phyloP scores from a whole-genome alignment of 805 yeast species.

The Yarrowia bubula region DNA sequence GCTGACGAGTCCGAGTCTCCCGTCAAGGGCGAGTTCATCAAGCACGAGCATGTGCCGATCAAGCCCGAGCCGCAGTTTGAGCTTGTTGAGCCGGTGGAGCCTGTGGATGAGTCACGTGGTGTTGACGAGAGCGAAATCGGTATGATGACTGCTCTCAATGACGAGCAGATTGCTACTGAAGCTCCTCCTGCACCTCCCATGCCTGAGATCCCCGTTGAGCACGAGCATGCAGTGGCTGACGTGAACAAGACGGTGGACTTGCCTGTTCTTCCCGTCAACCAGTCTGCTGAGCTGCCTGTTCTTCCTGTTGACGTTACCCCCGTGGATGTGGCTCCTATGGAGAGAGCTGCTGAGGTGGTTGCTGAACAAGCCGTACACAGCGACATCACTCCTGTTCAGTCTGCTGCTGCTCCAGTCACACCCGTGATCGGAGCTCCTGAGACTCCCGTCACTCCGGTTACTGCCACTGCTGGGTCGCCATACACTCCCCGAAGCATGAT shows the following conservation, averaged over 20 bases:
- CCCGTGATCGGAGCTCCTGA: background rate
- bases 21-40: background rate
- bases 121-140: background rate
- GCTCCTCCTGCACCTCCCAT: background rate
- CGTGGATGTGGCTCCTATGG: background rate
- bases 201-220: background rate
- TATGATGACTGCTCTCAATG: conserved; percentile 18
- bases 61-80: conserved; percentile 16
- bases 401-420: background rate
- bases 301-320: background rate
- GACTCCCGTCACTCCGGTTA: background rate
- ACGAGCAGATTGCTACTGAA: background rate
- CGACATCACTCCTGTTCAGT: background rate
- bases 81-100: background rate
- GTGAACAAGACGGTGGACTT: background rate
- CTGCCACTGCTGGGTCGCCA: background rate
- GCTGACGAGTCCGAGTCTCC: background rate
- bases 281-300: background rate
- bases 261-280: background rate
- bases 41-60: background rate
- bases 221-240: background rate
- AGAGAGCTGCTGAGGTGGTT: background rate
- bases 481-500: conserved; percentile 18
- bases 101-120: background rate
- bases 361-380: background rate